Percentiles rank a stretch among this genome's conserved stretches.
phyloP scores from a whole-genome alignment of 2,329 filamentous ascomycete genomes.

The Fusarium sarcochroum region DNA sequence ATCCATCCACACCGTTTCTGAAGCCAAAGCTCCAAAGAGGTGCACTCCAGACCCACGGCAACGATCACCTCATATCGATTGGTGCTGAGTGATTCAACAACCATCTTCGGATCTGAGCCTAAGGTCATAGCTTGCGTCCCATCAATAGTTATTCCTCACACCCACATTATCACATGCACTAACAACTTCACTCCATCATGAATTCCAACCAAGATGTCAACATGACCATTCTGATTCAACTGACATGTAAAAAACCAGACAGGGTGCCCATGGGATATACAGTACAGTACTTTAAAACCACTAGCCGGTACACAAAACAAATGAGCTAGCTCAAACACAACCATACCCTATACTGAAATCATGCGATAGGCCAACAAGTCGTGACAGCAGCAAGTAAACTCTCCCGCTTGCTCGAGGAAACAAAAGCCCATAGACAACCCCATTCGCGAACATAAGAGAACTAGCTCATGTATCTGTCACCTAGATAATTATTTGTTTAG shows the following conservation, averaged over 20 bases:
- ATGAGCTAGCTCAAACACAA: background rate
- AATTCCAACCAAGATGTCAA: background rate
- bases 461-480: background rate
- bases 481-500: constrained; percentile 10
- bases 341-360: constrained; percentile 1
- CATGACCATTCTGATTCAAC: constrained; percentile 29
- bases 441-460: background rate
- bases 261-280: constrained; percentile 34
- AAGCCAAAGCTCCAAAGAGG: constrained; percentile 12
- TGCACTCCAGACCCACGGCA: constrained; percentile 32
- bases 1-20: constrained; percentile 27
- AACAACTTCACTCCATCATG: background rate
- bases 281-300: constrained; percentile 9
- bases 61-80: constrained; percentile 48
- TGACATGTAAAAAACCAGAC: constrained; percentile 10
- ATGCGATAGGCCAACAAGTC: constrained; percentile 6
- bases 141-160: constrained; percentile 11
- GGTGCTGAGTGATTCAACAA: constrained; percentile 20
- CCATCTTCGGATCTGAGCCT: constrained; percentile 1
- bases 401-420: constrained; percentile 14
- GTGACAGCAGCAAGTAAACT: constrained; percentile 11
- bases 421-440: background rate
- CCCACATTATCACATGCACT: background rate
- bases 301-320: constrained; percentile 14
- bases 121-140: constrained; percentile 9